A percentile compares a stretch with the other conserved stretches of the same genome.
phyloP scores from a whole-genome alignment of 495 filamentous ascomycete species.

The Rhypophila decipiens region DNA sequence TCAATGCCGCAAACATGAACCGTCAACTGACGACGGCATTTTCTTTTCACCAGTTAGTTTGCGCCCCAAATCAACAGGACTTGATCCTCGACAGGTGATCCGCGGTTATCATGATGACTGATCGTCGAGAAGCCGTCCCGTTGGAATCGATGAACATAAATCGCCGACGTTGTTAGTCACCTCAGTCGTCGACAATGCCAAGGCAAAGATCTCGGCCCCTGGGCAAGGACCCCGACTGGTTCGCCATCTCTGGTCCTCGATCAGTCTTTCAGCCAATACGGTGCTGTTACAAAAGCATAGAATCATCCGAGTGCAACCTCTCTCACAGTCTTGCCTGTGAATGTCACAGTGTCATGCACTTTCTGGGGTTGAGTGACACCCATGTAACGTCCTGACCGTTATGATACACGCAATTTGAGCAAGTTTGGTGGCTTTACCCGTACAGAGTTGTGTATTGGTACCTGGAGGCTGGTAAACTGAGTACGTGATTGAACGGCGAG shows the following conservation, averaged over 20 bases:
- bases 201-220: background rate
- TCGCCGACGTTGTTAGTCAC: background rate
- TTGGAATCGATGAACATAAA: too few relatives aligned
- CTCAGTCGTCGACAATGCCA: background rate
- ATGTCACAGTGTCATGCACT: too few relatives aligned
- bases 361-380: too few relatives aligned
- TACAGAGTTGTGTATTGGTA: too few relatives aligned
- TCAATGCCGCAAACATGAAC: background rate
- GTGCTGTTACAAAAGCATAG: background rate
- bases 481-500: too few relatives aligned
- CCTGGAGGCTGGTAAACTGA: too few relatives aligned
- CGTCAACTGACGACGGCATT: background rate
- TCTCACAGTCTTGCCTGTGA: too few relatives aligned
- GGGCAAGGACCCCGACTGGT: background rate
- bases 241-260: background rate
- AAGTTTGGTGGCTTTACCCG: too few relatives aligned
- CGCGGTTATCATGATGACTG: background rate
- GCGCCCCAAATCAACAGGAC: background rate
- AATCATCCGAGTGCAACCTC: background rate
- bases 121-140: background rate
- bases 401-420: too few relatives aligned
- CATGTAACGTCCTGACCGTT: too few relatives aligned
- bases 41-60: background rate
- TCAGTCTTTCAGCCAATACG: too few relatives aligned
- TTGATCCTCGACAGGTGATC: background rate